Conservation (phyloP, 371 early-diverging fungal species). For the Apophysomyces elegans region DNA sequence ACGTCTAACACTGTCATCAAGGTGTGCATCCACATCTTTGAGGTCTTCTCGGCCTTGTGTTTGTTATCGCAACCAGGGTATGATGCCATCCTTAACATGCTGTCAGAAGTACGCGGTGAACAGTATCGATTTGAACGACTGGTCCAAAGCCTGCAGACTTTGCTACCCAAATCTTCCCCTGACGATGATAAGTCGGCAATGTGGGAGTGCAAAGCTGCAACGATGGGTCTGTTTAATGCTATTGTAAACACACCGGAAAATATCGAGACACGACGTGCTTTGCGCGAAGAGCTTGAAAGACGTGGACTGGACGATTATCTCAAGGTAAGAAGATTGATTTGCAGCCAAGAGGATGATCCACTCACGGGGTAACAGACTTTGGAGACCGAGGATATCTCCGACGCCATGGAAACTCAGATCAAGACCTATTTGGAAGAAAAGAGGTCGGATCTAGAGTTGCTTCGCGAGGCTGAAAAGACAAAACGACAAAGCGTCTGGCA, state of each 20-base stretch:
- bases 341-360: not conserved
- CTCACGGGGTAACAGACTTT: conserved; percentile 18
- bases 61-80: conserved; percentile 54
- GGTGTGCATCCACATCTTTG: conserved; percentile 49
- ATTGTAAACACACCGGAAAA: conserved; percentile 59
- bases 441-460: conserved; percentile 54
- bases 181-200: conserved; percentile 18
- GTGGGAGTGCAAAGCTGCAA: conserved; percentile 58
- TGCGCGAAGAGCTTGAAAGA: conserved; percentile 60
- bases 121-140: conserved; percentile 68
- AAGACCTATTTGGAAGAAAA: conserved; percentile 51
- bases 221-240: conserved; percentile 55
- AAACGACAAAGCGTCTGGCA: conserved; percentile 45
- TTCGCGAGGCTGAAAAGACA: conserved; percentile 45
- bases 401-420: conserved; percentile 47
- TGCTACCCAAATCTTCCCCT: conserved; percentile 5
- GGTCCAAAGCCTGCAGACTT: conserved; percentile 45
- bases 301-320: conserved; percentile 61
- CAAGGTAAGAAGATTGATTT: conserved; percentile 21
- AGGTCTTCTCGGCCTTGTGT: conserved; percentile 56
- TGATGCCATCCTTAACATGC: conserved; percentile 44
- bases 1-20: conserved; percentile 23
- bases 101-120: conserved; percentile 66
- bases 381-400: conserved; percentile 40
- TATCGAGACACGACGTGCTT: conserved; percentile 52